phyloP scores from a whole-genome alignment of 208 protist genomes.

The Trypanosoma cruzi region DNA sequence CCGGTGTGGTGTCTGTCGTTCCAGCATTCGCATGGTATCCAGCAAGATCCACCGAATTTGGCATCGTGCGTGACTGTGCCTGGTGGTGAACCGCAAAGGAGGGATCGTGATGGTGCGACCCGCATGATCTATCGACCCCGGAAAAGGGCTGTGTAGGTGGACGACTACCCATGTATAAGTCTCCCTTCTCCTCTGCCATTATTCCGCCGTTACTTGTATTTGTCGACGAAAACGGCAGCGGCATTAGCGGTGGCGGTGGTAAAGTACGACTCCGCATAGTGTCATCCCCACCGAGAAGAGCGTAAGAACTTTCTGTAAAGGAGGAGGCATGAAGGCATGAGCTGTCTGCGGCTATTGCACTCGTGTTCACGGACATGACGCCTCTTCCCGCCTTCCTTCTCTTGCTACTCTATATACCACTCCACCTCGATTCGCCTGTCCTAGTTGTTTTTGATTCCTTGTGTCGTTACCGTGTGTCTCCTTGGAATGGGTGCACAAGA shows the following conservation, averaged over 20 bases:
- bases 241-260: slow-evolving; percentile 31
- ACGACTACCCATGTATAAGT: background rate
- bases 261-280: slow-evolving; percentile 1
- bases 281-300: slow-evolving; percentile 2
- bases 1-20: slow-evolving; percentile 14
- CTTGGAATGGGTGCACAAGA: slow-evolving; percentile 5
- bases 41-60: background rate
- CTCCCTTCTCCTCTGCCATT: background rate
- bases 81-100: background rate
- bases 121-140: background rate
- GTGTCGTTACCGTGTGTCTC: no score
- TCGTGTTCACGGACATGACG: slow-evolving; percentile 22
- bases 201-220: background rate
- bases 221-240: background rate
- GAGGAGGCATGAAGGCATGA: slow-evolving; percentile 5
- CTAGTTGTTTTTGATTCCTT: no score
- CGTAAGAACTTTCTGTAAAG: slow-evolving; percentile 9
- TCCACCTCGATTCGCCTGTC: no score
- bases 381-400: no score
- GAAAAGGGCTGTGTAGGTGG: background rate
- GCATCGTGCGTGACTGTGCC: background rate
- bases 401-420: no score
- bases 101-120: background rate
- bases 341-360: slow-evolving; percentile 8
- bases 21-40: background rate